A percentile compares a stretch with the other conserved stretches of the same genome.
These are phyloP conservation scores for Trichoderma sp. DNA, from an alignment of 2,329 filamentous ascomycete species.

Conservation along the genomic window DNA sequence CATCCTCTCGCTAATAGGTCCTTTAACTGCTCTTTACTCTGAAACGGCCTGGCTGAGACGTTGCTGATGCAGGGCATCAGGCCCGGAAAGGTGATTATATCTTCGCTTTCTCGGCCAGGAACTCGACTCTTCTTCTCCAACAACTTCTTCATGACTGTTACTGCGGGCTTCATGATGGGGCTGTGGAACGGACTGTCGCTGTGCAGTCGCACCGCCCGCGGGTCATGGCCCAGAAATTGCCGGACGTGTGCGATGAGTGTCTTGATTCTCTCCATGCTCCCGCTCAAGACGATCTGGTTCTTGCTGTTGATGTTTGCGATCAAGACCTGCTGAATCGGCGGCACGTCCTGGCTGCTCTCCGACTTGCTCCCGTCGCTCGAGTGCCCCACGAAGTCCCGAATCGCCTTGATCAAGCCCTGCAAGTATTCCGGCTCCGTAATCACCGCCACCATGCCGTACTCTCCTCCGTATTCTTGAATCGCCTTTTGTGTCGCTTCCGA, in stretches of 20 bases:
- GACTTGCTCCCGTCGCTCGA: slow-evolving; percentile 66
- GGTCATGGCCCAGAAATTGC: slow-evolving; percentile 90
- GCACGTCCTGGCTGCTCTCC: slow-evolving; percentile 68
- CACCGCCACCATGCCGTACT: slow-evolving; percentile 93
- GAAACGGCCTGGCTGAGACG: slow-evolving; percentile 78
- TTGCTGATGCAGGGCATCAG: slow-evolving; percentile 82
- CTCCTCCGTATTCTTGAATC: slow-evolving; percentile 68
- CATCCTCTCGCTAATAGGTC: slow-evolving; percentile 79
- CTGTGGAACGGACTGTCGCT: slow-evolving; percentile 90
- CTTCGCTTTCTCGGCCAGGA: slow-evolving; percentile 57
- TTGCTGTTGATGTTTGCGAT: slow-evolving; percentile 95
- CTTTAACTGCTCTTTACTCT: slow-evolving; percentile 72
- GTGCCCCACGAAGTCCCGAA: slow-evolving; percentile 78
- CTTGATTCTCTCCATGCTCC: slow-evolving; percentile 80
- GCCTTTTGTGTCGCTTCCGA: slow-evolving; percentile 72
- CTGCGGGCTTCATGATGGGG: slow-evolving; percentile 86
- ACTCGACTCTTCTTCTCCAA: slow-evolving; percentile 63
- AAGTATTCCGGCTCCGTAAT: slow-evolving; percentile 85
- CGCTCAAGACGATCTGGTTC: slow-evolving; percentile 93
- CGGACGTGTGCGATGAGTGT: slow-evolving; percentile 81
- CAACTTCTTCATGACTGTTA: slow-evolving; percentile 70
- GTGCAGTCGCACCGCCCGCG: slow-evolving; percentile 82
- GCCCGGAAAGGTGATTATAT: slow-evolving; percentile 76
- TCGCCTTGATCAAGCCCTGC: slow-evolving; percentile 67
- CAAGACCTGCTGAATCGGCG: slow-evolving; percentile 81